A percentile compares a stretch with the other conserved stretches of the same genome.
Conservation (phyloP, 371 early-diverging fungal species). For the Mucor mucedo region DNA sequence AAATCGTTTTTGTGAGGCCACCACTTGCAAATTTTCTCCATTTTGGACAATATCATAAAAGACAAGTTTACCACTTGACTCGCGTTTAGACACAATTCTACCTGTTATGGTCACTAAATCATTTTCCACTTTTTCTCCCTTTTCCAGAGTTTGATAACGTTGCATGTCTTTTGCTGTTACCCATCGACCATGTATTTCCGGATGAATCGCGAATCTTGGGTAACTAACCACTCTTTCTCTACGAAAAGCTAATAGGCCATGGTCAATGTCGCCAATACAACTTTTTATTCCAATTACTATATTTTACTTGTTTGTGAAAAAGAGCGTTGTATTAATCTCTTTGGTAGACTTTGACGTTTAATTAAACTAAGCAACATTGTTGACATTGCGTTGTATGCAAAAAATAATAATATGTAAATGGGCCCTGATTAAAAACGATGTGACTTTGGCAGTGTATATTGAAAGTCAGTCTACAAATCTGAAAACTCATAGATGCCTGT, state of each 20-base stretch:
- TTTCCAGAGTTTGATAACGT: slow-evolving; percentile 20
- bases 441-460: too few species aligned
- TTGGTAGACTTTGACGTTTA: not conserved
- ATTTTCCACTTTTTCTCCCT: slow-evolving; percentile 41
- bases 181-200: slow-evolving; percentile 37
- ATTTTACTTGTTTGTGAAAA: slow-evolving; percentile 13
- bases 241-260: not conserved
- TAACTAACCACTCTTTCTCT: slow-evolving; percentile 18
- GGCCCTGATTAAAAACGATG: not conserved
- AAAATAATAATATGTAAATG: slow-evolving; percentile 1
- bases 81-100: slow-evolving; percentile 68
- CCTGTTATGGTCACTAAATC: slow-evolving; percentile 54
- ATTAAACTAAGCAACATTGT: slow-evolving; percentile 1
- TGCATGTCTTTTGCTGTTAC: slow-evolving; percentile 33
- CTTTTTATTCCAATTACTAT: not conserved
- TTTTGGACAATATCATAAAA: slow-evolving; percentile 77
- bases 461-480: not conserved
- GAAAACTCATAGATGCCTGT: too few species aligned
- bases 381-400: slow-evolving; percentile 3
- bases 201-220: slow-evolving; percentile 39
- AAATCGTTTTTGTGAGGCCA: slow-evolving; percentile 60
- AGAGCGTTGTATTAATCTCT: not conserved
- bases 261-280: not conserved
- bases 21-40: slow-evolving; percentile 68
- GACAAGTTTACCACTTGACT: slow-evolving; percentile 73